Evolutionary conservation across 139 green algal genomes (phyloP).

Genomic region (Chlamydomonas schloesseri): DNA sequence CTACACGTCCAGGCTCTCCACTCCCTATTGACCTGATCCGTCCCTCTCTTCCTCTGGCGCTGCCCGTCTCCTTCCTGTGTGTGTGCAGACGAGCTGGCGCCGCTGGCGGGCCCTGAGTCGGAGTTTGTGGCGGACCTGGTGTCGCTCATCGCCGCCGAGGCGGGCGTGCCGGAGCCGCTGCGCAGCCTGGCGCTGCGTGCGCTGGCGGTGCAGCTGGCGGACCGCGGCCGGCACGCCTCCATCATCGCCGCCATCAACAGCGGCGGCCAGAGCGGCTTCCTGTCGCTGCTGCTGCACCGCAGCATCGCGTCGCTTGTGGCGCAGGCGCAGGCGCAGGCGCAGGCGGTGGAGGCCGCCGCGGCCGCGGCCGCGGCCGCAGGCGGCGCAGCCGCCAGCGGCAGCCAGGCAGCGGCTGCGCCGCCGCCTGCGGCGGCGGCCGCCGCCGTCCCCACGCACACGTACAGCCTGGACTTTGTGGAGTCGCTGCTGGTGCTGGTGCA

Average conservation of each 20-base stretch:
- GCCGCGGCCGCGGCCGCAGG: not conserved
- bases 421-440: not conserved
- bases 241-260: slow-evolving; percentile 79
- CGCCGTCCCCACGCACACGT: not conserved
- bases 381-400: not conserved
- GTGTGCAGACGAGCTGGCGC: slow-evolving; percentile 70
- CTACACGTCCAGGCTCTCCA: too few relatives aligned
- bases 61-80: too few relatives aligned
- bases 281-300: slow-evolving; percentile 85
- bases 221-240: slow-evolving; percentile 74
- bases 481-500: slow-evolving; percentile 86
- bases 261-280: slow-evolving; percentile 81
- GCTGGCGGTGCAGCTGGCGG: slow-evolving; percentile 81
- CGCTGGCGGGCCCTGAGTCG: slow-evolving; percentile 75
- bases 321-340: not conserved
- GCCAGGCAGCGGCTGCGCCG: not conserved
- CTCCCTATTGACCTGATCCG: too few relatives aligned
- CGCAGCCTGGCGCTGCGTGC: slow-evolving; percentile 79
- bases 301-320: slow-evolving; percentile 39
- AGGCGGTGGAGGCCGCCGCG: not conserved
- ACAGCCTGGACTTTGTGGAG: slow-evolving; percentile 79
- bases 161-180: slow-evolving; percentile 77
- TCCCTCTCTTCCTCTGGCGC: too few relatives aligned
- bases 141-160: slow-evolving; percentile 66
- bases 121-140: slow-evolving; percentile 89